phyloP scores from a whole-genome alignment of 345 rosid genomes.

The Fremontodendron californicum region DNA sequence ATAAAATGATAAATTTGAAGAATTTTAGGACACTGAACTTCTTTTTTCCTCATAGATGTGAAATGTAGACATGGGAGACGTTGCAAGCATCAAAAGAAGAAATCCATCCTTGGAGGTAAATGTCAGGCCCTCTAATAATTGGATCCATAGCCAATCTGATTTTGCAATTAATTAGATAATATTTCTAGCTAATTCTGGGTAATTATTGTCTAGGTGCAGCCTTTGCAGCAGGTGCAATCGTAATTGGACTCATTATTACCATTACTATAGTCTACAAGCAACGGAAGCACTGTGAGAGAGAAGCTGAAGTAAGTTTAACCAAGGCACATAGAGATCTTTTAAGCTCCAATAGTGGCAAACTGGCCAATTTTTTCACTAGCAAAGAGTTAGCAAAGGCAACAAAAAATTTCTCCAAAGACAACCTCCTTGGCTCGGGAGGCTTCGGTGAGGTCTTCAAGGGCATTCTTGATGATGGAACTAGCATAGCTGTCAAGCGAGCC shows the following conservation, averaged over 20 bases:
- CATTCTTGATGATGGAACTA: conserved; percentile 47
- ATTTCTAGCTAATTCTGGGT: not conserved
- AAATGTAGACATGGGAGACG: conserved; percentile 2
- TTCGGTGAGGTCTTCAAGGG: conserved; percentile 68
- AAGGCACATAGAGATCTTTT: conserved; percentile 4
- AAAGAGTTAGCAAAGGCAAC: conserved; percentile 54
- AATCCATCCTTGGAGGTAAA: conserved; percentile 6
- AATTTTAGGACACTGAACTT: too few relatives aligned
- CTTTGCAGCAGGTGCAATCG: not conserved
- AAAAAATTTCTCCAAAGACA: conserved; percentile 47
- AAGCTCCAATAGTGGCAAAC: conserved; percentile 33
- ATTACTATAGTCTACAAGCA: not conserved
- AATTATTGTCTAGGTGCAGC: conserved; percentile 2
- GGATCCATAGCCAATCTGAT: not conserved
- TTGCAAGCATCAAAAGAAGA: conserved; percentile 11
- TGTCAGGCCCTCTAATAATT: not conserved
- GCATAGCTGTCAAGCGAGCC: conserved; percentile 50
- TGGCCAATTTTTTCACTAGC: conserved; percentile 46
- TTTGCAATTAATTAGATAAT: not conserved
- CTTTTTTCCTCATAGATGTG: not conserved
- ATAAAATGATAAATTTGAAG: not conserved
- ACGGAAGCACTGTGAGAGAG: not conserved
- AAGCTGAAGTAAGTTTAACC: conserved; percentile 9
- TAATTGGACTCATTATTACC: not conserved
- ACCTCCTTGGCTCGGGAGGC: conserved; percentile 56